Percentiles rank a stretch among this genome's conserved stretches.
Conservation (phyloP, 2,329 filamentous ascomycete genomes). For the Colletotrichum scovillei region DNA sequence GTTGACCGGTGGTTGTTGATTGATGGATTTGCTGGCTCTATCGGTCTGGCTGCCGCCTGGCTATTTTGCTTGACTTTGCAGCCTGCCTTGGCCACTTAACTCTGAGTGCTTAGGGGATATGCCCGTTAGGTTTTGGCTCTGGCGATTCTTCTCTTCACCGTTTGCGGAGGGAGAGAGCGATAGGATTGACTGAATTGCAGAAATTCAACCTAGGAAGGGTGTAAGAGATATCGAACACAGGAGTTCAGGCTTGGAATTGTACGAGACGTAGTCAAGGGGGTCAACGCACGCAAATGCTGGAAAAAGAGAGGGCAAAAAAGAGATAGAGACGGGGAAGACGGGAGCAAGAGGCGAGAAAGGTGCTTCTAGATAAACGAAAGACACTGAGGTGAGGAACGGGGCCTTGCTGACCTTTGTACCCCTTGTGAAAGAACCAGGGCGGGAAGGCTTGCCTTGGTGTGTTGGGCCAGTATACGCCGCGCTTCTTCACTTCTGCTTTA, state of each 20-base stretch:
- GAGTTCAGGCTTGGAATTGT: background rate
- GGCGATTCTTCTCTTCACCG: background rate
- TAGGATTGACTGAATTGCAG: background rate
- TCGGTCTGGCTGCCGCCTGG: background rate
- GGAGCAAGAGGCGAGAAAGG: background rate
- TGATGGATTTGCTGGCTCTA: slow-evolving; percentile 10
- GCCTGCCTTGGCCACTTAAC: background rate
- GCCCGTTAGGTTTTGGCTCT: background rate
- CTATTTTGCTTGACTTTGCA: slow-evolving; percentile 6
- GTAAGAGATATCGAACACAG: background rate
- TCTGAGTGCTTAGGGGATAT: background rate
- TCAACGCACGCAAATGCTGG: background rate
- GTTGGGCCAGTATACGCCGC: background rate
- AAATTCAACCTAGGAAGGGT: background rate
- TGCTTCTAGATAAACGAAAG: background rate
- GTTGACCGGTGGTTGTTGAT: slow-evolving; percentile 3
- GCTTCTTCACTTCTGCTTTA: slow-evolving; percentile 3
- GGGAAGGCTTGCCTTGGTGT: slow-evolving; percentile 25
- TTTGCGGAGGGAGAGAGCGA: background rate
- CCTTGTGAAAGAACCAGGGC: background rate
- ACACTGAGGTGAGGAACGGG: slow-evolving; percentile 11
- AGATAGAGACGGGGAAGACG: background rate
- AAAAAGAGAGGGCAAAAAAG: background rate
- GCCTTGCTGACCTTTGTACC: slow-evolving; percentile 21
- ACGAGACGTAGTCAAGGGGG: background rate